Percentiles rank a stretch among this genome's conserved stretches.
phyloP scores from a whole-genome alignment of 768 basidiomycete species.

The Boletus rubropictus region DNA sequence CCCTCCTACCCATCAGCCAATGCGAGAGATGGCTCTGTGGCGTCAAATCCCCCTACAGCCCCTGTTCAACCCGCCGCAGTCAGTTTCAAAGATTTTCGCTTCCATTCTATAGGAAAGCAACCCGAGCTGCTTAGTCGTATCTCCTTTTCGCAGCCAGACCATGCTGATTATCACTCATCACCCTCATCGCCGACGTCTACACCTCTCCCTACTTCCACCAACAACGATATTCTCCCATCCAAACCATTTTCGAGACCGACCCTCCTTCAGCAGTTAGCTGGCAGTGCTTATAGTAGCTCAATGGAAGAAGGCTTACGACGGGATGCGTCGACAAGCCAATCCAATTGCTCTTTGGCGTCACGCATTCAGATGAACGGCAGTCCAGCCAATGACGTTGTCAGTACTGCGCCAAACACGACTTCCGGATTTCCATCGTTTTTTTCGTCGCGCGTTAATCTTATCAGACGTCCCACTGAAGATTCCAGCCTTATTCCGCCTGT shows the following conservation, averaged over 20 bases:
- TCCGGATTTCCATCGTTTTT: background rate
- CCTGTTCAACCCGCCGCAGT: slow-evolving; percentile 11
- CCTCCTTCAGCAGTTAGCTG: slow-evolving; percentile 20
- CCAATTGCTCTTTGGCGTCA: slow-evolving; percentile 17
- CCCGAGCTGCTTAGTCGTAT: slow-evolving; percentile 51
- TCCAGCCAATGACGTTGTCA: slow-evolving; percentile 1
- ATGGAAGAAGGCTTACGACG: background rate
- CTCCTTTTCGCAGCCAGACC: slow-evolving; percentile 30
- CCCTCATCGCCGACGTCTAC: slow-evolving; percentile 19
- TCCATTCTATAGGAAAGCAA: slow-evolving; percentile 48
- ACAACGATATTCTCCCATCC: background rate
- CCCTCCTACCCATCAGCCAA: slow-evolving; percentile 5
- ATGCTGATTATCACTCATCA: slow-evolving; percentile 23
- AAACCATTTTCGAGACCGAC: slow-evolving; percentile 17
- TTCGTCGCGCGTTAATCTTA: background rate
- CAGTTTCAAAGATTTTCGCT: slow-evolving; percentile 41
- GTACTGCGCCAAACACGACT: background rate
- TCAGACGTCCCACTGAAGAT: background rate
- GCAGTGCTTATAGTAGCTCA: background rate
- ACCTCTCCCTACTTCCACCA: slow-evolving; percentile 1
- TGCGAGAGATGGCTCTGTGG: background rate
- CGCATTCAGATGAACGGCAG: slow-evolving; percentile 19
- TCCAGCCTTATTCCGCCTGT: slow-evolving; percentile 30
- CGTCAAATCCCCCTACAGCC: slow-evolving; percentile 1
- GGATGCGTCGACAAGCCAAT: slow-evolving; percentile 5